A percentile compares a stretch with the other conserved stretches of the same genome.
phyloP scores from a whole-genome alignment of 257 asterid species.

The Scutellaria barbata region DNA sequence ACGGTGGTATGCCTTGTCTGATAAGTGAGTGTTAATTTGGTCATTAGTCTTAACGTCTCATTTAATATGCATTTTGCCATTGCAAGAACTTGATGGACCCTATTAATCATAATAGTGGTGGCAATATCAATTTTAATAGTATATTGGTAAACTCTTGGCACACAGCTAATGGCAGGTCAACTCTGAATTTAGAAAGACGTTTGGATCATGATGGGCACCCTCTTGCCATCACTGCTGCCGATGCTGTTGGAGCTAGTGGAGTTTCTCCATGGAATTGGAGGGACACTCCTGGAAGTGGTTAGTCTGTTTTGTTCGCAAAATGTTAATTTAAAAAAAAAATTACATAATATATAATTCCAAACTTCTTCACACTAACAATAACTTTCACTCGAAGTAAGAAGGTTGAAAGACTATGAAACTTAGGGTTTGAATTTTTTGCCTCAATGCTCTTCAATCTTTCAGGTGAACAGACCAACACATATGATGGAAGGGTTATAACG shows the following conservation, averaged over 20 bases:
- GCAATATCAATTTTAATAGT: conserved; percentile 6
- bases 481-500: conserved; percentile 77
- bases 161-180: conserved; percentile 75
- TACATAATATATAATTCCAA: not conserved
- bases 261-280: conserved; percentile 98
- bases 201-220: conserved; percentile 92
- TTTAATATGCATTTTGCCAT: not conserved
- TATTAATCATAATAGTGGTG: not conserved
- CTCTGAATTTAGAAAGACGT: conserved; percentile 72
- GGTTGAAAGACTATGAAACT: not conserved
- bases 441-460: conserved; percentile 24
- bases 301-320: conserved; percentile 33
- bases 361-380: conserved; percentile 11
- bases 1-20: conserved; percentile 1
- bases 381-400: not conserved
- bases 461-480: conserved; percentile 71
- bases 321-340: not conserved
- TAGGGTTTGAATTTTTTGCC: not conserved
- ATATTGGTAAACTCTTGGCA: conserved; percentile 27
- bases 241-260: conserved; percentile 78
- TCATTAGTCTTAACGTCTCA: not conserved
- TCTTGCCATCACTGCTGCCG: conserved; percentile 84
- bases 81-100: not conserved
- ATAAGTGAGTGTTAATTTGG: conserved; percentile 6
- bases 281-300: conserved; percentile 82